Evolutionary conservation across 306 rosid genomes (phyloP), one percentile per base, ranked within the genome.

Genomic region (Chamaecrista fasciculata): DNA sequence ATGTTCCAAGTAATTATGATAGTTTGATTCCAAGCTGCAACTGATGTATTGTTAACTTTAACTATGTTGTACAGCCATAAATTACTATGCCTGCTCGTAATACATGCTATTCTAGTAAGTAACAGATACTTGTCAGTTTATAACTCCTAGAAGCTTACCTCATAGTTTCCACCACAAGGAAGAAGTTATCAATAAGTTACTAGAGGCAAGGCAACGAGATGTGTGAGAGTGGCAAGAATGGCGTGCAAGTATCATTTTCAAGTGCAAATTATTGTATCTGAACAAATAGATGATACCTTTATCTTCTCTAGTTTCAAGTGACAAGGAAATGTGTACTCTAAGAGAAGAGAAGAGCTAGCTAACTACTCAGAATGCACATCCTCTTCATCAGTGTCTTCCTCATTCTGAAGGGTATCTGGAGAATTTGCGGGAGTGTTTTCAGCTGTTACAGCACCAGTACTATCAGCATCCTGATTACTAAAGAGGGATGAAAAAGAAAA

Each of bases 371-470:
- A 84, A 63, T 56, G 58, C 4, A 58, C 28, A 23, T 76, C 84
- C 12, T 78, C 86, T 70, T 80, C 76, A 49, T 78, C 82, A 18
- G 48, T 29, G 14, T 63, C 81, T 34, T 67, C 86, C 28, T 66
- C 89, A 58, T 81, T 69, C 21, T 68, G 83, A 29, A 76, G 62
- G 49, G 85, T 74, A 23, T 73, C 87, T 0, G 80, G 82, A 67
- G 99, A 88, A 74, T 82, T 82, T 20, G 85, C 72, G 19, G 95
- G 79, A 62, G 98, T 86, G 78, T 86, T 90, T 74, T 94, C 92
- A 51, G 85, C 85, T n/a, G 97, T 94, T 64, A 94, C 77, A 46
- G 86, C 88, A 29, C 99, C 97, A 0, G 78, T 74, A 70, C 87
- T 66, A 66, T 82, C 99, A 49, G 83, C 88, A 31, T 89, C 95